Evolutionary conservation across 805 yeast species (phyloP).

Genomic region (Kuraishia piskuri): DNA sequence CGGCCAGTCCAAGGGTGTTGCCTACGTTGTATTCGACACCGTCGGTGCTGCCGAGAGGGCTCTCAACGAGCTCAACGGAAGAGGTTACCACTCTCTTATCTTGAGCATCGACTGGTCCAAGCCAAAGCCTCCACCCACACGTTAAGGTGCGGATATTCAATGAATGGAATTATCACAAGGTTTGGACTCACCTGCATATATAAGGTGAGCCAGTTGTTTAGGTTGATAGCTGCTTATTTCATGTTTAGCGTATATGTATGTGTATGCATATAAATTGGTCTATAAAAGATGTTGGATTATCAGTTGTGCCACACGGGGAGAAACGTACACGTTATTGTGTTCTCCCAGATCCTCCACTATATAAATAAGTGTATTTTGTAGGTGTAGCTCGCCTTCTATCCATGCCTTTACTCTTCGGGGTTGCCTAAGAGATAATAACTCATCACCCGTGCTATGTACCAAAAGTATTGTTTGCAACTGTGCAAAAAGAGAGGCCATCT

Average conservation of each 20-base stretch:
- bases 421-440: slow-evolving; percentile 48
- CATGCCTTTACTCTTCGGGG: slow-evolving; percentile 28
- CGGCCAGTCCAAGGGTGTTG: slow-evolving; percentile 91
- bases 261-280: neutral
- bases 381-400: slow-evolving; percentile 14
- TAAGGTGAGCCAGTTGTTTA: neutral
- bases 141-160: neutral
- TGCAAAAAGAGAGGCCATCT: slow-evolving; percentile 3
- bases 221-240: neutral
- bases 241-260: neutral
- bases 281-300: neutral
- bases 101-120: slow-evolving; percentile 57
- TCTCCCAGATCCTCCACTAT: neutral
- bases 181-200: neutral
- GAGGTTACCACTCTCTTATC: slow-evolving; percentile 87
- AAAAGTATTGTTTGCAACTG: slow-evolving; percentile 22
- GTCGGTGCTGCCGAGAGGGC: slow-evolving; percentile 70
- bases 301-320: neutral
- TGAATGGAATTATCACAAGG: neutral
- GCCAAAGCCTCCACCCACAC: slow-evolving; percentile 21
- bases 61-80: slow-evolving; percentile 69
- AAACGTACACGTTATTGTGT: slow-evolving; percentile 1
- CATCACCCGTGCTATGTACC: slow-evolving; percentile 61
- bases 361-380: neutral
- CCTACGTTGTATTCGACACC: slow-evolving; percentile 76